Percentiles rank a stretch among this genome's conserved stretches.
These are phyloP conservation scores for Aspergillus brasiliensis DNA, from an alignment of 2,329 filamentous ascomycete genomes.

Conservation along the genomic window DNA sequence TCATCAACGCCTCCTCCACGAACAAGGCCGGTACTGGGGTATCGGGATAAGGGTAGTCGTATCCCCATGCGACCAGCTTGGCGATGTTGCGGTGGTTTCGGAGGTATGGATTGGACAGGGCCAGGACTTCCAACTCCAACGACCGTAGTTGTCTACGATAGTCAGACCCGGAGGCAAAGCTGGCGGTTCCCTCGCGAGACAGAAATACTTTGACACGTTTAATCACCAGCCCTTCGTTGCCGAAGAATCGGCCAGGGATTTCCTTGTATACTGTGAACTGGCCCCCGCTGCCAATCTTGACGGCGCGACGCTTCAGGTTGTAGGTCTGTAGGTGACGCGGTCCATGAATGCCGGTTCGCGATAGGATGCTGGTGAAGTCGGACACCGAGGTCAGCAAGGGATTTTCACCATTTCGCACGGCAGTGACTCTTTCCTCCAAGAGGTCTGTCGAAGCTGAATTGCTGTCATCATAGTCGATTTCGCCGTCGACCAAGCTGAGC, in stretches of 20 bases:
- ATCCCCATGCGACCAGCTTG: constrained; percentile 29
- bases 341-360: constrained; percentile 29
- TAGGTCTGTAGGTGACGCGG: constrained; percentile 25
- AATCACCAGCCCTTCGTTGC: constrained; percentile 27
- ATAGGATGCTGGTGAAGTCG: constrained; percentile 30
- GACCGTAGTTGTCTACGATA: constrained; percentile 29
- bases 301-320: constrained; percentile 25
- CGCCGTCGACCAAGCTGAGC: constrained; percentile 3
- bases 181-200: constrained; percentile 17
- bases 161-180: constrained; percentile 25
- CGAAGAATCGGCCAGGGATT: background rate
- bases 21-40: constrained; percentile 30
- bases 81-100: constrained; percentile 31
- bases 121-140: constrained; percentile 27
- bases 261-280: constrained; percentile 33
- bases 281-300: constrained; percentile 28
- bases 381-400: constrained; percentile 28
- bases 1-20: constrained; percentile 30
- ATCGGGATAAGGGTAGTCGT: constrained; percentile 31
- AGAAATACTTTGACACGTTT: constrained; percentile 32
- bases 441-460: constrained; percentile 20
- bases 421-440: constrained; percentile 27
- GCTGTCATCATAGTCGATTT: background rate
- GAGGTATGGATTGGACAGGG: constrained; percentile 31
- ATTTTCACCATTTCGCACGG: constrained; percentile 29